A percentile compares a stretch with the other conserved stretches of the same genome.
Evolutionary conservation across 108 stramenopile species (phyloP).

Genomic region (Nitzschia putrida): DNA sequence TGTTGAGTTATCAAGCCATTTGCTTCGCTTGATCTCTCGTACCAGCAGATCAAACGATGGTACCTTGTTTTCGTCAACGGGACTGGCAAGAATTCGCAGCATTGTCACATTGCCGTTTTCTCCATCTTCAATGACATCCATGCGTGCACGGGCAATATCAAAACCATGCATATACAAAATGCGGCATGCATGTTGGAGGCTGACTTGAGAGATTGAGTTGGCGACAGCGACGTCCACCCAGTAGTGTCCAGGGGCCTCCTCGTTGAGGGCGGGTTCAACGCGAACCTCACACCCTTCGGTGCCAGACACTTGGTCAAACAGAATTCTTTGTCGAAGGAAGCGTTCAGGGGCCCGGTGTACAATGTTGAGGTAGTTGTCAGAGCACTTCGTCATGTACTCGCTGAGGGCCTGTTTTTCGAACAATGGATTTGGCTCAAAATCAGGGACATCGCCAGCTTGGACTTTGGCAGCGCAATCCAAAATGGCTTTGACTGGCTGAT

Average conservation of each 20-base stretch:
- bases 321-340: slow-evolving; percentile 74
- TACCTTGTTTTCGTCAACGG: slow-evolving; percentile 16
- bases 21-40: slow-evolving; percentile 80
- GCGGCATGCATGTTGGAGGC: slow-evolving; percentile 82
- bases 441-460: slow-evolving; percentile 35
- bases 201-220: slow-evolving; percentile 86
- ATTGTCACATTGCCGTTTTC: slow-evolving; percentile 91
- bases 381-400: slow-evolving; percentile 81
- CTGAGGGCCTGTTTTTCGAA: slow-evolving; percentile 60
- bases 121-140: slow-evolving; percentile 89
- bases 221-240: slow-evolving; percentile 93
- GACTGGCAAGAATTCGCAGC: slow-evolving; percentile 80
- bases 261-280: slow-evolving; percentile 54
- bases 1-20: slow-evolving; percentile 91
- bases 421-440: slow-evolving; percentile 36
- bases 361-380: slow-evolving; percentile 68
- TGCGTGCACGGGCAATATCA: slow-evolving; percentile 87
- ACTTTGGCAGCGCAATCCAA: slow-evolving; percentile 67
- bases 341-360: slow-evolving; percentile 65
- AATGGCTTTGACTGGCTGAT: slow-evolving; percentile 44
- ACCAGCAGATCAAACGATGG: slow-evolving; percentile 52
- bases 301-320: slow-evolving; percentile 82
- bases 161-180: slow-evolving; percentile 81
- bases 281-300: slow-evolving; percentile 86
- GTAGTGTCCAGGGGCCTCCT: slow-evolving; percentile 53